Base-by-base conservation (phyloP, 1,284 basidiomycete species). In the Erythrobasidium hasegawianum region DNA sequence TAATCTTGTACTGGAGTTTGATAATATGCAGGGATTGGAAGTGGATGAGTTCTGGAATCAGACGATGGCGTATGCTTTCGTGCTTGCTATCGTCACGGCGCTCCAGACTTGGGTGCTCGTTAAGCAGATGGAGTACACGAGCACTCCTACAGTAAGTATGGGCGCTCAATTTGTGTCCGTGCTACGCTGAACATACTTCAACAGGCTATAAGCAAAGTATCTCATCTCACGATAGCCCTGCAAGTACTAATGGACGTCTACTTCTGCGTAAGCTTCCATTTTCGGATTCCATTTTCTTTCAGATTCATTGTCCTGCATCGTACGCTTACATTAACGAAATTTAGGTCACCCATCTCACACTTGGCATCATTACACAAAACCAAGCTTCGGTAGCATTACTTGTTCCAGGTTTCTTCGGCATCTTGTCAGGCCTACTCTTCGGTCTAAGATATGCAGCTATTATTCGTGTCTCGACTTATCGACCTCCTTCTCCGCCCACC, bases 221-320 rank as follows among this genome's bases (percentile, higher is more conserved):
- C 71, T 24, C 71, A 74, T 59, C 54, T 70, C 18, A 72, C 74
- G 2, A 70, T 75, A 26, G 64, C 70, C 22, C 58, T 72, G 0
- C 76, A 77, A 70, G 71, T 69, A 14, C 64, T 74, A 0, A 59
- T 76, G 45, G 77, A 78, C 54, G 74, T 73, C 4, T 77, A 75
- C 33, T 64, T 68, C 33, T 72, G 71, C 22, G 69, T 72, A 53
- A 67, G 69, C 59, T 33, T 33, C 33, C 11, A 11, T 33, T 4
- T 43, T 18, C 39, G 5, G 27, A 7, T 18, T 22, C 13, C 9
- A 8, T 18, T 40, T 20, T 11, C 24, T 14, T 13, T 29, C 33
- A 40, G 29, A 26, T 47, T 11, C n/a, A n/a, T n/a, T n/a, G n/a
- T n/a, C n/a, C n/a, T n/a, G n/a, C n/a, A n/a, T n/a, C n/a, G n/a